Percentiles rank a stretch among this genome's conserved stretches.
These are phyloP conservation scores for Aethionema arabicum DNA, from an alignment of 345 rosid genomes.

Conservation along the genomic window DNA sequence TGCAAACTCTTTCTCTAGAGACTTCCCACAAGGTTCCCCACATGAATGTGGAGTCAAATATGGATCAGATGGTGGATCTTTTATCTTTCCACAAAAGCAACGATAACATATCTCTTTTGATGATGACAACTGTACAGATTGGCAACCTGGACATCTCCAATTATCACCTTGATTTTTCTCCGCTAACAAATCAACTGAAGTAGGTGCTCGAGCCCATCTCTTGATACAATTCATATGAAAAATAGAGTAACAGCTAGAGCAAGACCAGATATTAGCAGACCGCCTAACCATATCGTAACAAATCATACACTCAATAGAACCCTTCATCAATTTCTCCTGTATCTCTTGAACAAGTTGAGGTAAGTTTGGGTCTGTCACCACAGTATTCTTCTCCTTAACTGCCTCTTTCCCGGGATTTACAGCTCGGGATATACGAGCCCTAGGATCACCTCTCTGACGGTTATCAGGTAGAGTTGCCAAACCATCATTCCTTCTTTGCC, in stretches of 20 bases:
- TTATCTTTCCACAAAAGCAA: conserved; percentile 87
- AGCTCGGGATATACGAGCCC: conserved; percentile 36
- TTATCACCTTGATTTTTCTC: conserved; percentile 86
- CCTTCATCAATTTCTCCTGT: conserved; percentile 78
- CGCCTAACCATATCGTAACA: conserved; percentile 89
- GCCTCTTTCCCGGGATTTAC: conserved; percentile 43
- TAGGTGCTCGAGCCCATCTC: conserved; percentile 95
- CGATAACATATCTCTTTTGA: conserved; percentile 70
- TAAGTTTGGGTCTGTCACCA: conserved; percentile 52
- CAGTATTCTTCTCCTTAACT: conserved; percentile 36
- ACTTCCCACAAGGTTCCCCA: conserved; percentile 97
- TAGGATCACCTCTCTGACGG: conserved; percentile 37
- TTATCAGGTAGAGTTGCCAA: conserved; percentile 31
- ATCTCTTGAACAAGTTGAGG: conserved; percentile 92
- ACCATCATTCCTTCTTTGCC: conserved; percentile 41
- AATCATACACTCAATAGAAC: conserved; percentile 89
- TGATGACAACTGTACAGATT: conserved; percentile 73
- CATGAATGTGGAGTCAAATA: conserved; percentile 97
- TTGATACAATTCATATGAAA: conserved; percentile 90
- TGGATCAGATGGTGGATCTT: conserved; percentile 83
- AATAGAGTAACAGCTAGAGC: conserved; percentile 90
- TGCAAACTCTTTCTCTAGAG: conserved; percentile 55
- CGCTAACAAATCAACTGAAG: conserved; percentile 71
- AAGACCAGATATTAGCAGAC: conserved; percentile 82
- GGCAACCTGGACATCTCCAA: conserved; percentile 99